Base-by-base conservation (phyloP, 176 grass and related monocot genomes). In the Miscanthus lutarioriparius region DNA sequence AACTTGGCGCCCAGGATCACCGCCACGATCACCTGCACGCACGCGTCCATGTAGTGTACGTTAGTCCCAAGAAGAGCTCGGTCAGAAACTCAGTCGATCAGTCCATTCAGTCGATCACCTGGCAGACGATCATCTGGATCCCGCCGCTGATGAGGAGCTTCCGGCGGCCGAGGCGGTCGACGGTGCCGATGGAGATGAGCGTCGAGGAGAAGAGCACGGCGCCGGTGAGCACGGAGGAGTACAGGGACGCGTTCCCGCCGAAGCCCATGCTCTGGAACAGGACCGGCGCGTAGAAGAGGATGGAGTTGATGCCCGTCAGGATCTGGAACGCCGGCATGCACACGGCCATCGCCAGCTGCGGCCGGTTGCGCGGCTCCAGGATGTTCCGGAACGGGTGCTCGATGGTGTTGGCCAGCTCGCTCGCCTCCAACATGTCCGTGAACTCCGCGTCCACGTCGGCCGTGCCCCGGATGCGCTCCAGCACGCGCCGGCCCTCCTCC, bases 211-310 rank as follows among this genome's bases (percentile, higher is more conserved):
- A 82, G 47, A 98, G 89, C 63, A 98, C 95, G 4, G 92, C 95
- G 61, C 95, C 95, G 7, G 95, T 98, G 53, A 95, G 74, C 41
- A 98, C 89, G 8, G 95, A 95, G 4, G 95, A 95, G 85, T 95
- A 95, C 33, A 98, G 92, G 1, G 95, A 85, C 13, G 91, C 91
- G 67, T 82, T 88, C 7, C 80, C 43, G 23, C 95, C 95, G 26
- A 98, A 98, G 1, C 95, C 95, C 91, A 98, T 90, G 95, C 85
- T 98, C 85, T 95, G 92, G 87, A 98, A 98, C 85, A 98, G 89
- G 40, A 98, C 92, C 1, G 95, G 95, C 58, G 95, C 95, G 37
- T 98, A 98, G 89, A 98, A 98, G 11, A 98, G 80, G 53, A 98
- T 98, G 37, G 95, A 98, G 87, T 98, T 98, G 62, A 98, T 98